Percentiles rank a stretch among this genome's conserved stretches.
Evolutionary conservation across 2,329 filamentous ascomycete species (phyloP).

Genomic region (Aureobasidium zeae): DNA sequence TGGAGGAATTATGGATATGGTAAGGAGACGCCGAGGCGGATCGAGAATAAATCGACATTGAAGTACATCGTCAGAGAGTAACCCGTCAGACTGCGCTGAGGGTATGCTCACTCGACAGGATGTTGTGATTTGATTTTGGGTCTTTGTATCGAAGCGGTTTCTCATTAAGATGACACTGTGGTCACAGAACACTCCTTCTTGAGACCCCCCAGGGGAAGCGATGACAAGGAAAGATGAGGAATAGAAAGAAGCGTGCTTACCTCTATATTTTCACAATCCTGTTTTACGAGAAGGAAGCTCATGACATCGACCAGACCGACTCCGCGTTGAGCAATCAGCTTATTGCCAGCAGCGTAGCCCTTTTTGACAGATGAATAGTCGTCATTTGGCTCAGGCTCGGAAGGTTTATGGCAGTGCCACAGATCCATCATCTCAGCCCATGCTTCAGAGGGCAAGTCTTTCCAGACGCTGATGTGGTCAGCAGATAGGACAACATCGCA

Average conservation of each 20-base stretch:
- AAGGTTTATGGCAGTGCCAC: slow-evolving; percentile 97
- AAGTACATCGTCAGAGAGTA: slow-evolving; percentile 21
- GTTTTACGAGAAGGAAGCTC: slow-evolving; percentile 60
- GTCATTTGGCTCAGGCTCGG: slow-evolving; percentile 41
- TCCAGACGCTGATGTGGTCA: slow-evolving; percentile 54
- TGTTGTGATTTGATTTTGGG: slow-evolving; percentile 24
- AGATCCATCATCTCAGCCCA: slow-evolving; percentile 99
- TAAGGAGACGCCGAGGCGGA: slow-evolving; percentile 25
- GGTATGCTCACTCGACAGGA: slow-evolving; percentile 5
- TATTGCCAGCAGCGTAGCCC: slow-evolving; percentile 76
- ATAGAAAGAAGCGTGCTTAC: slow-evolving; percentile 30
- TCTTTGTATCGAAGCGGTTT: slow-evolving; percentile 29
- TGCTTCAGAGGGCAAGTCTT: slow-evolving; percentile 88
- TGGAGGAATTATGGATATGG: slow-evolving; percentile 24
- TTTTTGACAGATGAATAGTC: slow-evolving; percentile 45
- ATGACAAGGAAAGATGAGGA: slow-evolving; percentile 1
- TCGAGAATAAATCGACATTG: too few species aligned
- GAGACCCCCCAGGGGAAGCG: slow-evolving; percentile 18
- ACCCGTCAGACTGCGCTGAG: slow-evolving; percentile 16
- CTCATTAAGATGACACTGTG: slow-evolving; percentile 23
- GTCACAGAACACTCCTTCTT: slow-evolving; percentile 31
- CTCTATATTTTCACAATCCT: slow-evolving; percentile 51
- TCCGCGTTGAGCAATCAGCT: slow-evolving; percentile 55
- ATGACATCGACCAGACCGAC: slow-evolving; percentile 74
- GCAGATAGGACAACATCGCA: slow-evolving; percentile 23